phyloP scores from a whole-genome alignment of 208 protist genomes.

The Crithidia bombi region DNA sequence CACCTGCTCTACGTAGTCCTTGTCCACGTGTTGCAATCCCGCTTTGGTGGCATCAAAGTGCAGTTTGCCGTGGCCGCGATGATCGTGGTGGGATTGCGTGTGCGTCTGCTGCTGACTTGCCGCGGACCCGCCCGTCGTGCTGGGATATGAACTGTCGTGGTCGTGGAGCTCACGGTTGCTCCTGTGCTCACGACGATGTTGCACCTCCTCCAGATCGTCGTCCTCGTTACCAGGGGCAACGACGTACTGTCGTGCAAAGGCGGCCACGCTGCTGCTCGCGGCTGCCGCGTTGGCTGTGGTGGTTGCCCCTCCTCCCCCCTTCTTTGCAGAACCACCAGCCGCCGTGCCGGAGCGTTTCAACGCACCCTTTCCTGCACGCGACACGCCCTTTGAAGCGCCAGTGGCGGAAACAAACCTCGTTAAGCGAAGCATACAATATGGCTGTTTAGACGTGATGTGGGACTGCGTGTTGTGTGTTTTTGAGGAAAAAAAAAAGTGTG shows the following conservation, averaged over 20 bases:
- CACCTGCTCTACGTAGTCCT: slow-evolving; percentile 80
- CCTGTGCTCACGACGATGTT: neutral
- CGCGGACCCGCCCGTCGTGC: neutral
- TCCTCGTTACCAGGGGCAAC: slow-evolving; percentile 12
- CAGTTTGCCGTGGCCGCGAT: slow-evolving; percentile 53
- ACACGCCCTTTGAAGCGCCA: slow-evolving; percentile 11
- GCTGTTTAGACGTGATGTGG: no score
- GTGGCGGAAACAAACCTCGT: neutral
- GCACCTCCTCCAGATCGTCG: slow-evolving; percentile 2
- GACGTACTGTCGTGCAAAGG: slow-evolving; percentile 10
- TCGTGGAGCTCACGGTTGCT: neutral
- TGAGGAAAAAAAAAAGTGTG: no score
- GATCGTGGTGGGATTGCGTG: slow-evolving; percentile 21
- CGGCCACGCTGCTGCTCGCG: neutral
- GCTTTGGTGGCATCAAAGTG: slow-evolving; percentile 83
- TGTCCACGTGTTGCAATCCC: slow-evolving; percentile 80
- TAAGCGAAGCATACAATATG: slow-evolving; percentile 7
- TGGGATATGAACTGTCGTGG: neutral
- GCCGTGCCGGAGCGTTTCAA: neutral
- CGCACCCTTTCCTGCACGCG: neutral
- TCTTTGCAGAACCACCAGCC: slow-evolving; percentile 1
- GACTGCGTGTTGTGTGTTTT: neutral
- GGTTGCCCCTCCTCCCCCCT: no score
- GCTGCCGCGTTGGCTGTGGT: neutral
- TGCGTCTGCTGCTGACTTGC: neutral